Evolutionary conservation across 805 yeast genomes (phyloP), one percentile per base, ranked within the genome.

Genomic region (Saturnispora sekii): DNA sequence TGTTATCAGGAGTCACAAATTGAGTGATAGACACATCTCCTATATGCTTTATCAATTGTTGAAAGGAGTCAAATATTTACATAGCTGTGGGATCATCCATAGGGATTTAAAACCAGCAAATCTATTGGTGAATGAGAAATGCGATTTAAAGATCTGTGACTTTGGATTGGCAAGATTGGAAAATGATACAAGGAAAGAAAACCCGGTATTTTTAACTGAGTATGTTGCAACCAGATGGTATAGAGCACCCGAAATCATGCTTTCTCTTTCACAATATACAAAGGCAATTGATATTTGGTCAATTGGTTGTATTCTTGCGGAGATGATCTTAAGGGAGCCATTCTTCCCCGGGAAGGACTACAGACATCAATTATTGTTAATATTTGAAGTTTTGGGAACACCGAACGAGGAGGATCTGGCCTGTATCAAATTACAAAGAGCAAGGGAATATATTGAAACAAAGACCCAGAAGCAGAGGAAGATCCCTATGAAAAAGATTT

Each of bases 161-260:
- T 83, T 84, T 63, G 93, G 93, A 0, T 62, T 84, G 17, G 80
- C 89, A 1, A 66, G 90, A 45, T 62, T 76, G 14, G 70, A 78
- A 33, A 58, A 68, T 44, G 74, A 71, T 50, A 11, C 43, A 1
- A 67, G 69, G 38, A 43, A 51, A 5, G 56, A 57, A 38, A 57
- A 56, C 33, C 58, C 55, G 40, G 44, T 58, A 1, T 73, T 73
- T 51, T 67, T 83, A 66, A 84, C 90, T 0, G 90, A 84, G 57
- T 84, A 84, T 52, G 93, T 84, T 3, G 90, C 90, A 3, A 84
- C 93, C 8, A 67, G 93, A 53, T 84, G 90, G 90, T 84, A 84
- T 58, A 65, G 93, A 43, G 90, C 90, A 0, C 90, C 90, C 0
- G 93, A 84, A 59, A 81, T 84, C 46, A 84, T 84, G 90, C 63